Conservation (phyloP, 2,329 filamentous ascomycete species). For the Trichoderma arundinaceum region DNA sequence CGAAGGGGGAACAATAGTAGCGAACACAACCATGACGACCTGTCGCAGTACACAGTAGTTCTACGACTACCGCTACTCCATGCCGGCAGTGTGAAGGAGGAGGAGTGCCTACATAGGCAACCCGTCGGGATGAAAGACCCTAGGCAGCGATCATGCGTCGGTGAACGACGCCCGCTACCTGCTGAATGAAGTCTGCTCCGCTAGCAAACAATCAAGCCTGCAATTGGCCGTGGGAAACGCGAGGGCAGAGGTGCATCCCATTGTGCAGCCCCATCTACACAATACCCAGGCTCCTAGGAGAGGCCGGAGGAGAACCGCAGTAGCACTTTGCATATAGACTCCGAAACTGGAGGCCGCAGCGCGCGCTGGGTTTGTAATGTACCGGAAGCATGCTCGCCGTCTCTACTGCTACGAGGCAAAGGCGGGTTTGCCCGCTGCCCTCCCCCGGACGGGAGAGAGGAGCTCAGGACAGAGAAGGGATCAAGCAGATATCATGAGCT, state of each 20-base stretch:
- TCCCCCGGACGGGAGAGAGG: slow-evolving; percentile 13
- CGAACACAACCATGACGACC: background rate
- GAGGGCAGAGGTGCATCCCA: background rate
- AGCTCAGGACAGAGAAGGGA: slow-evolving; percentile 31
- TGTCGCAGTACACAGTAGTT: background rate
- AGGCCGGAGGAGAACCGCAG: too few relatives aligned
- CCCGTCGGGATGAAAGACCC: background rate
- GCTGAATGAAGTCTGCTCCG: slow-evolving; percentile 8
- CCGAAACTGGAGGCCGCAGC: background rate
- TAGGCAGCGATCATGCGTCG: slow-evolving; percentile 13
- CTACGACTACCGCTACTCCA: background rate
- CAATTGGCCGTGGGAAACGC: background rate
- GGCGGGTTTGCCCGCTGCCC: slow-evolving; percentile 17
- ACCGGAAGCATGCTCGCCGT: slow-evolving; percentile 12
- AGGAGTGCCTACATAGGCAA: background rate
- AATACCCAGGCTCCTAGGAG: too few relatives aligned
- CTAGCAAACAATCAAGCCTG: slow-evolving; percentile 13
- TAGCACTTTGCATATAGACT: background rate
- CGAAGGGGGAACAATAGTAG: background rate
- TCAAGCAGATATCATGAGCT: slow-evolving; percentile 17
- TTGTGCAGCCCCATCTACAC: background rate
- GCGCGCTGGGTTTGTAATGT: background rate
- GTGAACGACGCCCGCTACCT: background rate
- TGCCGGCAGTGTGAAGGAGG: background rate
- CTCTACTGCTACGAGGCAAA: slow-evolving; percentile 9